Evolutionary conservation across 2,329 filamentous ascomycete species (phyloP), one percentile per base, ranked within the genome.

Genomic region (Trichoderma endophyticum): DNA sequence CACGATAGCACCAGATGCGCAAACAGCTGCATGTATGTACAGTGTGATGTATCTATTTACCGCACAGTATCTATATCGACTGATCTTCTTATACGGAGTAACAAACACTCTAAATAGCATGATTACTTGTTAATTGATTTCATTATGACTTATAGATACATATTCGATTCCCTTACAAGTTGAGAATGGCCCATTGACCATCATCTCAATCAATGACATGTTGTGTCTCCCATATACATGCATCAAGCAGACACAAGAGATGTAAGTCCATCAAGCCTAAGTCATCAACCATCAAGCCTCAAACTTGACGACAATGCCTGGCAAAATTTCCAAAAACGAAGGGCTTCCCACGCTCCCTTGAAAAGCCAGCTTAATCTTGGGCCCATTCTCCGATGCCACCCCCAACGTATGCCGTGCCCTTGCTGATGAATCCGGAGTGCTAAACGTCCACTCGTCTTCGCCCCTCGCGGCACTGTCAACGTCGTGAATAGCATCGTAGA

Each of bases 401-500:
- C 34, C 36, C 7, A 76, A 36, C 3, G 34, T 71, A 26, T 75
- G 75, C 21, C 34, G 71, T 21, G 71, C 75, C 28, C 12, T 21
- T 2, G 61, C 28, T 4, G 39, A 72, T 4, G 59, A 63, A 1
- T 71, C 72, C 3, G 75, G 75, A 12, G 74, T 73, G 12, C 56
- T 34, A 21, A 76, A 76, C 1, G 30, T 57, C 73, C 73, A 76
- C 2, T 28, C 67, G 4, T 68, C 26, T 15, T 56, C 43, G 6
- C 28, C 34, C 5, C 12, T 14, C 2, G 43, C 43, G 1, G 12
- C n/a, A 2, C 14, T 39, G 26, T 34, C 21, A 3, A 70, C 30
- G 9, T 70, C 34, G 67, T 80, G 77, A 36, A 81, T 78, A 1
- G 78, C 79, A 1, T 76, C 76, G 57, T 81, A 80, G 5, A 79